Evolutionary conservation across 371 early-diverging fungal genomes (phyloP).

Genomic region (Mortierella sp.): DNA sequence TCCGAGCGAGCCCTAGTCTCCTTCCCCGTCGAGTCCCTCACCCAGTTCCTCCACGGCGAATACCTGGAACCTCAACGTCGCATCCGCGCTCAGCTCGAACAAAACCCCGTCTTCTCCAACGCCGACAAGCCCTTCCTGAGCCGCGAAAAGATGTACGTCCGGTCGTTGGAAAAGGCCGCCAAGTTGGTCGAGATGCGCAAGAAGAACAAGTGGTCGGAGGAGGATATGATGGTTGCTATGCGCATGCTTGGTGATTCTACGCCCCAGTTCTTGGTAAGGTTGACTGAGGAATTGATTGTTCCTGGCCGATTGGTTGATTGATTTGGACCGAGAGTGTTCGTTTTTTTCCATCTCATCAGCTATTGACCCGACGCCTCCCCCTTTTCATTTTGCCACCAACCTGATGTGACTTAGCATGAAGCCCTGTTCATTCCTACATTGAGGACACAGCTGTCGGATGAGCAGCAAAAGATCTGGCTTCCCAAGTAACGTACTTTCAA

Average conservation of each 20-base stretch:
- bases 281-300: not conserved
- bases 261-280: conserved; percentile 47
- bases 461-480: conserved; percentile 83
- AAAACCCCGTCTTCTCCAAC: conserved; percentile 53
- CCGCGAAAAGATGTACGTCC: conserved; percentile 49
- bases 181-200: conserved; percentile 48
- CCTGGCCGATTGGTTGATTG: not conserved
- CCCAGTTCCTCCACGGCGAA: conserved; percentile 47
- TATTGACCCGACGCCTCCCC: not conserved
- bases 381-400: not conserved
- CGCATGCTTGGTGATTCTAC: conserved; percentile 36
- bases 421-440: conserved; percentile 86
- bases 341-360: not conserved
- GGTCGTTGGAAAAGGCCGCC: conserved; percentile 50
- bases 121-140: conserved; percentile 56
- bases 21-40: conserved; percentile 39
- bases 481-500: conserved; percentile 56
- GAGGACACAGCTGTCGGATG: conserved; percentile 77
- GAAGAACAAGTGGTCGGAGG: conserved; percentile 37
- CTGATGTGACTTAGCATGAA: conserved; percentile 55
- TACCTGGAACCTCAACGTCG: conserved; percentile 26
- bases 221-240: conserved; percentile 45
- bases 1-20: conserved; percentile 52
- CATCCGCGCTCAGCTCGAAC: conserved; percentile 39
- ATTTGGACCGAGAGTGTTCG: no score